phyloP scores from a whole-genome alignment of 306 rosid genomes.

The Glycine soja region DNA sequence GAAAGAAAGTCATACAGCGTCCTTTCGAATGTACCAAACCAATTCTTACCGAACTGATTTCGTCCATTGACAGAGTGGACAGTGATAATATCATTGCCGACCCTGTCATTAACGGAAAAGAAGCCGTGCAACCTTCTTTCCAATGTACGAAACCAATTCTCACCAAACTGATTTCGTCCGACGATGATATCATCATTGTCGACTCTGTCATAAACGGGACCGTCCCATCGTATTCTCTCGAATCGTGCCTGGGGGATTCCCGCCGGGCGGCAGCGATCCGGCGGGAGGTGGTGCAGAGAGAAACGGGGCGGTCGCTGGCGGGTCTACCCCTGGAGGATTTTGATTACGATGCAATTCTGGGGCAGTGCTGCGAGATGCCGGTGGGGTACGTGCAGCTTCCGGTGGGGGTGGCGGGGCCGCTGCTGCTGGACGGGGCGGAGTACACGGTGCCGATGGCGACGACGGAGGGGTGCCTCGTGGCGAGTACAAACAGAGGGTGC shows the following conservation, averaged over 20 bases:
- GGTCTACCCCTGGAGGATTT: slow-evolving; percentile 75
- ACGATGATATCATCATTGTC: too few species aligned
- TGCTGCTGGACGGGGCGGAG: slow-evolving; percentile 69
- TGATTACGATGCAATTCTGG: slow-evolving; percentile 70
- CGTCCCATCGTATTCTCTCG: slow-evolving; percentile 67
- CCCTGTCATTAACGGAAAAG: too few species aligned
- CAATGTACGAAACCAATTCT: not conserved
- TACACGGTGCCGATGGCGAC: slow-evolving; percentile 82
- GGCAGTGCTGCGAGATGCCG: slow-evolving; percentile 94
- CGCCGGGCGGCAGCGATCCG: slow-evolving; percentile 67
- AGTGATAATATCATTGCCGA: too few species aligned
- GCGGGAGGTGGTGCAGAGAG: slow-evolving; percentile 69
- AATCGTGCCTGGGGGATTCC: slow-evolving; percentile 66
- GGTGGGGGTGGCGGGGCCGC: slow-evolving; percentile 84
- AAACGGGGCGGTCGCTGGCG: slow-evolving; percentile 59
- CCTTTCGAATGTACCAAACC: not conserved
- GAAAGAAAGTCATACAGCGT: not conserved
- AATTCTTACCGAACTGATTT: not conserved
- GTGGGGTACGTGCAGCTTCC: slow-evolving; percentile 81
- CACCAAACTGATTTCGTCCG: not conserved
- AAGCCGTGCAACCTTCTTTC: not conserved
- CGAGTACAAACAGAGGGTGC: slow-evolving; percentile 82
- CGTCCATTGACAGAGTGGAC: not conserved
- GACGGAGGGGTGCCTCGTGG: slow-evolving; percentile 82
- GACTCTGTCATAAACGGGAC: slow-evolving; percentile 57